Evolutionary conservation across 306 rosid species (phyloP), one percentile per base, ranked within the genome.

Genomic region (Lablab purpureus): DNA sequence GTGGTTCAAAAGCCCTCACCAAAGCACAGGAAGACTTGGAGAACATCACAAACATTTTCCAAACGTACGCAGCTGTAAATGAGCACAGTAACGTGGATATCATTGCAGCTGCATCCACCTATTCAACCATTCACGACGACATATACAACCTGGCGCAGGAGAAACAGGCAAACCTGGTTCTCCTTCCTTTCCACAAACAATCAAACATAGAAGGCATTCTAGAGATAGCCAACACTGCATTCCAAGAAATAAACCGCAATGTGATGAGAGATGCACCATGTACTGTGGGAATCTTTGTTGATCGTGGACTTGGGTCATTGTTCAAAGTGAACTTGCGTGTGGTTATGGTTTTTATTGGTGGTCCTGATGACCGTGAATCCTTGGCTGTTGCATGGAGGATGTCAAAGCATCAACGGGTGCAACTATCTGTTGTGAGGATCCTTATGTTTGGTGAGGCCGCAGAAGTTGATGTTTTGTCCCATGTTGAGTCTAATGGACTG

Each of bases 361-460:
- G 96, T 2, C 80, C 88, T 7, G 94, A 90, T 37, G 97, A 90
- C 36, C 82, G 90, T 4, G 91, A 89, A 73, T 96, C 97, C 23
- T 65, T 89, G 7, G 84, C 87, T 2, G 62, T 86, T 45, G 88
- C 90, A n/a, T 84, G 84, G 89, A 85, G 91, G 73, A 86, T 92
- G 90, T 80, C 88, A 3, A 73, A 52, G 62, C 84, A 88, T 51
- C 83, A 84, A 10, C 23, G 63, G 19, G 67, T 87, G 5, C 58
- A 80, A 7, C 46, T 92, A 0, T 82, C 91, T 0, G 82, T 89
- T 4, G 47, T 86, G 63, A 73, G 90, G 67, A 77, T 89, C 47
- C 36, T 71, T 10, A 70, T 78, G 5, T 51, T 36, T 1, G 81
- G 83, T 4, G 76, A 82, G 2, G 89, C 75, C 1, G 60, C 60